These are phyloP conservation scores for Erucastrum elatum DNA, from an alignment of 345 rosid genomes.

Conservation along the genomic window DNA sequence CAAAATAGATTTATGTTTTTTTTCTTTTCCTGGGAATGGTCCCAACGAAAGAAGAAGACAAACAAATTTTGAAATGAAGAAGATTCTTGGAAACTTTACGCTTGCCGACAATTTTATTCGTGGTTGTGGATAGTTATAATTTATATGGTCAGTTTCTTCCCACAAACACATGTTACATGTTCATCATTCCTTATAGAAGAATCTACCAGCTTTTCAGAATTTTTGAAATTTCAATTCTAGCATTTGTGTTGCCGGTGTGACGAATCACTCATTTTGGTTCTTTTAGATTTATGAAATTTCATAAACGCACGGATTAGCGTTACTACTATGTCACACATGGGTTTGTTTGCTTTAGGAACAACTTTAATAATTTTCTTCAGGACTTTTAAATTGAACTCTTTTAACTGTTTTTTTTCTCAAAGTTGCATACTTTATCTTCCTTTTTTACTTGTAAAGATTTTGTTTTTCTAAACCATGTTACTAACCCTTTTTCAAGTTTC, in stretches of 20 bases:
- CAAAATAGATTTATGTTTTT: background rate
- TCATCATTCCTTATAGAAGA: background rate
- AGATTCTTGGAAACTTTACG: constrained; percentile 26
- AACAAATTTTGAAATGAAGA: constrained; percentile 26
- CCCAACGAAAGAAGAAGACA: constrained; percentile 33
- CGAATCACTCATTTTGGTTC: constrained; percentile 20
- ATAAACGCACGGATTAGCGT: background rate
- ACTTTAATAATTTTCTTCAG: background rate
- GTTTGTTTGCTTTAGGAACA: constrained; percentile 11
- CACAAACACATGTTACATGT: background rate
- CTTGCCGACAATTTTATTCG: constrained; percentile 37
- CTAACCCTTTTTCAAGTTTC: constrained; percentile 16
- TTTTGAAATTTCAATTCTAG: background rate
- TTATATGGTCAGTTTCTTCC: constrained; percentile 9
- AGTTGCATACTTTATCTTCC: background rate
- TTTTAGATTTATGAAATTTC: background rate
- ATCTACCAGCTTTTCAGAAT: background rate
- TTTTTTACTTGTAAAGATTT: constrained; percentile 17
- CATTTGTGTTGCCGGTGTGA: background rate
- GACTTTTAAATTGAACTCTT: constrained; percentile 8
- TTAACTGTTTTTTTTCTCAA: background rate
- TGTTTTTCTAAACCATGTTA: background rate
- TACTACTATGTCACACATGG: constrained; percentile 21
- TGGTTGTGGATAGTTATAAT: constrained; percentile 19
- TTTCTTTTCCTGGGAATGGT: constrained; percentile 3